Conservation (phyloP, 345 rosid genomes). For the Eucalyptus cloeziana region DNA sequence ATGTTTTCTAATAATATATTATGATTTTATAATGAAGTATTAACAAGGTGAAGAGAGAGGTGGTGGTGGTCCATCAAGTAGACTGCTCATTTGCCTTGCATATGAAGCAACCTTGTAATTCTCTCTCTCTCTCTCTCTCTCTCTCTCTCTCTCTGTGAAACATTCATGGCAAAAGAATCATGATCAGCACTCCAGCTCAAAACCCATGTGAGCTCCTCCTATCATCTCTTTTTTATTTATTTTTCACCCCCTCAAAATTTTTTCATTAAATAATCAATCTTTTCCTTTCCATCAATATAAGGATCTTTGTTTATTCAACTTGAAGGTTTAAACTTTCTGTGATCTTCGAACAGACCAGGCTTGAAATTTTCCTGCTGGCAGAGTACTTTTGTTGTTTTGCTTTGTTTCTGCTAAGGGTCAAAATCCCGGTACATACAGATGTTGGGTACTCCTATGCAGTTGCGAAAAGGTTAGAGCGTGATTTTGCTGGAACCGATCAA, state of each 20-base stretch:
- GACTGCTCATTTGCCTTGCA: constrained; percentile 85
- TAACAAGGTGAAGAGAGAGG: neutral
- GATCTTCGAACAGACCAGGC: neutral
- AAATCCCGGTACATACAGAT: neutral
- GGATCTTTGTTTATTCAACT: neutral
- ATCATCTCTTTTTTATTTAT: neutral
- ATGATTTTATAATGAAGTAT: neutral
- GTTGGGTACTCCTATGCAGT: neutral
- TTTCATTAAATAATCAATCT: neutral
- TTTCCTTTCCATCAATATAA: neutral
- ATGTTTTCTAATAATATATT: neutral
- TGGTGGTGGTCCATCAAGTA: constrained; percentile 84
- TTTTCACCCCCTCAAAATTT: neutral
- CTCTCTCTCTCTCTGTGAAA: constrained; percentile 6
- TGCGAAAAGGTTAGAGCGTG: neutral
- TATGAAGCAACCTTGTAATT: constrained; percentile 48
- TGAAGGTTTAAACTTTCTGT: neutral
- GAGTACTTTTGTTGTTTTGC: neutral
- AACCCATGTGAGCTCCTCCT: constrained; percentile 48
- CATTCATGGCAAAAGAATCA: constrained; percentile 50
- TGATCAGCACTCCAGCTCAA: constrained; percentile 42
- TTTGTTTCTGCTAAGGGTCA: neutral
- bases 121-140: constrained; percentile 17
- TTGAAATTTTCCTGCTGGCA: neutral
- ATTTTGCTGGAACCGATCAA: neutral